Percentiles rank a stretch among this genome's conserved stretches.
phyloP scores from a whole-genome alignment of 148 eudicot species.

The Amaranthus hypochondriacus region DNA sequence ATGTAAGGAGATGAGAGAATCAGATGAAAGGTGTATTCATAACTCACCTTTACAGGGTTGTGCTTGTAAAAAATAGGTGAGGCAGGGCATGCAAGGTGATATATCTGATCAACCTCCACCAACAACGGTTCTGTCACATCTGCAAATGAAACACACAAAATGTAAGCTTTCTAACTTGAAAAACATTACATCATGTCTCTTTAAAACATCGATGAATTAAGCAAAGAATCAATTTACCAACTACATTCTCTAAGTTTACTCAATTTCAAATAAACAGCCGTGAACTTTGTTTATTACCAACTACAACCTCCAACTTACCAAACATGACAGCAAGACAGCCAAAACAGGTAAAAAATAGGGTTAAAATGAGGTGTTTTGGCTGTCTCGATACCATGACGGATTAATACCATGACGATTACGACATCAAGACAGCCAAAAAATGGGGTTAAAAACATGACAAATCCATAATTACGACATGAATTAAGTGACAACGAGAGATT shows the following conservation, averaged over 20 bases:
- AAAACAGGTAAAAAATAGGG: not conserved
- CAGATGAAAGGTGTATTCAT: conserved; percentile 5
- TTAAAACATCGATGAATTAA: too few relatives aligned
- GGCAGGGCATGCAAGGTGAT: conserved; percentile 99
- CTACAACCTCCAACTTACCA: not conserved
- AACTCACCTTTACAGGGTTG: conserved; percentile 87
- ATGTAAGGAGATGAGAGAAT: not conserved
- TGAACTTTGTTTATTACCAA: not conserved
- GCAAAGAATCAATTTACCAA: too few relatives aligned
- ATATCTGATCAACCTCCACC: conserved; percentile 93
- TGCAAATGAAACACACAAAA: conserved; percentile 22
- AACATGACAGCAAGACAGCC: not conserved
- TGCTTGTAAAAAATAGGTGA: conserved; percentile 96
- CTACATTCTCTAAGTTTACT: too few relatives aligned
- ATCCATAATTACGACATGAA: not conserved
- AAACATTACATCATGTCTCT: not conserved
- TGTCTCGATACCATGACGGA: too few relatives aligned
- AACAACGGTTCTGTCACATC: conserved; percentile 90
- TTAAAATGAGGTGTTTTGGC: too few relatives aligned
- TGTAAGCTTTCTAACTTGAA: not conserved
- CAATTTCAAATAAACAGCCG: too few relatives aligned
- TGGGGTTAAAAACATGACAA: not conserved
- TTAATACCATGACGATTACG: too few relatives aligned
- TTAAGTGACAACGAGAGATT: not conserved
- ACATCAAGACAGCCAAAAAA: too few relatives aligned